These are phyloP conservation scores for Suillus luteus DNA, from an alignment of 768 basidiomycete species.

Conservation along the genomic window DNA sequence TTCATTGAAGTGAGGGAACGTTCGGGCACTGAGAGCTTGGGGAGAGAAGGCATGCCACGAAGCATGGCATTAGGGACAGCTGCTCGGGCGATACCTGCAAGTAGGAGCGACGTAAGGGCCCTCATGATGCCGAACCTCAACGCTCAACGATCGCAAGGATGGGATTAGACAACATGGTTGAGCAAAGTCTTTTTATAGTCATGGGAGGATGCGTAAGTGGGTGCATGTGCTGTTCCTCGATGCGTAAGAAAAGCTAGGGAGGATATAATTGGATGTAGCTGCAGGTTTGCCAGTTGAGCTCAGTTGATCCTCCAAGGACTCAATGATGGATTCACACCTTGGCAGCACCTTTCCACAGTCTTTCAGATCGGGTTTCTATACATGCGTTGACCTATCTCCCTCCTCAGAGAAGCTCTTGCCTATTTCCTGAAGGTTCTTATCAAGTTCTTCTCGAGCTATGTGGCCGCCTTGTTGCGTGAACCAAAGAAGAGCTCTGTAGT, in stretches of 20 bases:
- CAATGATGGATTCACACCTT: background rate
- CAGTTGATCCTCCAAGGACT: background rate
- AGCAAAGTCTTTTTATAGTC: constrained; percentile 1
- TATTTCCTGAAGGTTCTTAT: background rate
- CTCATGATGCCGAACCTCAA: background rate
- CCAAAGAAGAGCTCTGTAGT: background rate
- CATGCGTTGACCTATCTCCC: background rate
- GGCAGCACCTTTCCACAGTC: background rate
- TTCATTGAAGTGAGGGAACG: constrained; percentile 19
- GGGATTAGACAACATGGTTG: background rate
- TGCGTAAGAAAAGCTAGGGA: background rate
- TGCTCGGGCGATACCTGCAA: constrained; percentile 19
- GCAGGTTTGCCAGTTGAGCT: background rate
- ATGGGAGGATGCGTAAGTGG: background rate
- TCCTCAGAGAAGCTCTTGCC: background rate
- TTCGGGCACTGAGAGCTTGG: constrained; percentile 17
- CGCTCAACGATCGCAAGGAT: background rate
- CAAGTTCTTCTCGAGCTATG: background rate
- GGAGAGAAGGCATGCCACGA: constrained; percentile 21
- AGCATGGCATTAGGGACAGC: constrained; percentile 24
- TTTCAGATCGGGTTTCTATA: background rate
- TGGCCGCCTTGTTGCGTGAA: background rate
- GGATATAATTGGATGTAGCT: constrained; percentile 2
- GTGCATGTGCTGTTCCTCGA: background rate
- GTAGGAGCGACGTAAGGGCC: constrained; percentile 1